A percentile compares a stretch with the other conserved stretches of the same genome.
Conservation (phyloP, 73 alveolate species). For the Halteria grandinella region DNA sequence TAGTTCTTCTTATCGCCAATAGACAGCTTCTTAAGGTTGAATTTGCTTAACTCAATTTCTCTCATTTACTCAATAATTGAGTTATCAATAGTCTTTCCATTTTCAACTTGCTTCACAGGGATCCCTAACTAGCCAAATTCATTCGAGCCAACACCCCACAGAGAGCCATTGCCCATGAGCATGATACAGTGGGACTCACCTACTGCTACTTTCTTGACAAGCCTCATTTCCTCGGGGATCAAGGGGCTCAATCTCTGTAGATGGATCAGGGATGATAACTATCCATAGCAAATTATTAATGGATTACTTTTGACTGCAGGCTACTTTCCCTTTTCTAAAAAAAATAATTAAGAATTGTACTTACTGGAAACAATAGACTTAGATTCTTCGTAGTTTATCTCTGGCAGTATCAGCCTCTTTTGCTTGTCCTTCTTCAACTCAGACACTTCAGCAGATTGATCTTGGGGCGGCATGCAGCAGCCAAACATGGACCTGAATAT, state of each 20-base stretch:
- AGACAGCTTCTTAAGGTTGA: background rate
- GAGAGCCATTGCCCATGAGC: background rate
- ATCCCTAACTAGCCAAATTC: slow-evolving; percentile 29
- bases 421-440: too few species aligned
- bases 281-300: slow-evolving; percentile 24
- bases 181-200: slow-evolving; percentile 36
- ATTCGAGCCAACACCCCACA: slow-evolving; percentile 29
- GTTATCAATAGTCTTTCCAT: background rate
- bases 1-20: background rate
- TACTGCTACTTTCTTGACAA: background rate
- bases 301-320: background rate
- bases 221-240: background rate
- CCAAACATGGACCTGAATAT: background rate
- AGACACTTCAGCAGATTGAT: too few species aligned
- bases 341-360: too few species aligned
- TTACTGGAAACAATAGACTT: too few species aligned
- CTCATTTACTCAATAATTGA: background rate
- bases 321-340: too few species aligned
- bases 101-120: background rate
- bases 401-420: too few species aligned
- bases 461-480: slow-evolving; percentile 6
- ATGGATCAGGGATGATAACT: slow-evolving; percentile 11
- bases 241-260: background rate
- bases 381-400: too few species aligned
- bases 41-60: background rate